phyloP scores from a whole-genome alignment of 106 monocot species.

The Phalaenopsis equestris region DNA sequence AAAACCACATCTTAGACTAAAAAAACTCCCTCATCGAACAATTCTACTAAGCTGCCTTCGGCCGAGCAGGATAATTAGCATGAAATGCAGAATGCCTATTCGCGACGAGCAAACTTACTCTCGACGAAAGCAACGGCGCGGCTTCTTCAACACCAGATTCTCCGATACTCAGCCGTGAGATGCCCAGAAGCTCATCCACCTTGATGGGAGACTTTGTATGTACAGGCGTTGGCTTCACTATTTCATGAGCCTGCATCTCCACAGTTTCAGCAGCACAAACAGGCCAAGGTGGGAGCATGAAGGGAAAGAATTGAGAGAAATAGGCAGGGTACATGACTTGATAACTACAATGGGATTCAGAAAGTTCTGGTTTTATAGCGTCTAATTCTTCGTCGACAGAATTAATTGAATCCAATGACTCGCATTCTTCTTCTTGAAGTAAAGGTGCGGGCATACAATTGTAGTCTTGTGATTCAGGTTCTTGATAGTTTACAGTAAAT shows the following conservation, averaged over 20 bases:
- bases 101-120: constrained; percentile 19
- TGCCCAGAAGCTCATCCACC: constrained; percentile 42
- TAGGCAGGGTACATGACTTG: constrained; percentile 30
- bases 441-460: constrained; percentile 6
- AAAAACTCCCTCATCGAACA: neutral
- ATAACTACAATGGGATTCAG: constrained; percentile 16
- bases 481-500: constrained; percentile 6
- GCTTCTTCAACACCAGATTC: constrained; percentile 9
- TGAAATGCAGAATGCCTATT: constrained; percentile 49
- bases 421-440: constrained; percentile 22
- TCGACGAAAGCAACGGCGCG: neutral
- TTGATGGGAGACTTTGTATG: constrained; percentile 38
- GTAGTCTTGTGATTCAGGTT: constrained; percentile 10
- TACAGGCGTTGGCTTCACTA: constrained; percentile 38
- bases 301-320: constrained; percentile 33
- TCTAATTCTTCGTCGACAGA: constrained; percentile 16
- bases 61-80: constrained; percentile 14
- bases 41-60: neutral
- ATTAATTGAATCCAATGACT: constrained; percentile 35
- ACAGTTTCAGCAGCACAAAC: neutral
- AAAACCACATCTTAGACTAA: neutral
- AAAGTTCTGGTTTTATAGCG: constrained; percentile 15
- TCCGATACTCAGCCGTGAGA: constrained; percentile 42
- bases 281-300: constrained; percentile 20
- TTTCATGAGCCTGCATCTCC: constrained; percentile 20